phyloP scores from a whole-genome alignment of 1,284 basidiomycete species.

The Rhodofomes roseus region DNA sequence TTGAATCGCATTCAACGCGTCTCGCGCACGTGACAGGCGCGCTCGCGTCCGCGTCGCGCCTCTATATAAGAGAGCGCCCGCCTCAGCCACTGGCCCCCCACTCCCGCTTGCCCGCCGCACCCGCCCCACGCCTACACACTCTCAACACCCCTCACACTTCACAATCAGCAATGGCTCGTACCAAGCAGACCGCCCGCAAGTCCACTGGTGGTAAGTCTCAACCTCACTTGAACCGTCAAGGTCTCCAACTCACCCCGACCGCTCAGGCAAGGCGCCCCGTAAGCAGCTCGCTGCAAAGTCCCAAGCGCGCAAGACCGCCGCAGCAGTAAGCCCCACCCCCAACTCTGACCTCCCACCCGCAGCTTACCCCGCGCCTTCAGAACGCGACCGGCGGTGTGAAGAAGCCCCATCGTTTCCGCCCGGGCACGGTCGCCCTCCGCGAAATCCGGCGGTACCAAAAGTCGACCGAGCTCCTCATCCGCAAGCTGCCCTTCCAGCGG shows the following conservation, averaged over 20 bases:
- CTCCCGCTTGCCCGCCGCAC: constrained; percentile 7
- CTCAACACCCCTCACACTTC: constrained; percentile 1
- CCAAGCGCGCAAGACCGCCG: constrained; percentile 42
- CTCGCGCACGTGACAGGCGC: constrained; percentile 20
- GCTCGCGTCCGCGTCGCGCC: constrained; percentile 16
- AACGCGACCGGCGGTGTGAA: constrained; percentile 70
- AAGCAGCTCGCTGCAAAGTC: constrained; percentile 70
- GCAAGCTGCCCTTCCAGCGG: constrained; percentile 78
- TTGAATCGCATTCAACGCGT: constrained; percentile 28
- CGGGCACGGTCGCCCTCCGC: constrained; percentile 76
- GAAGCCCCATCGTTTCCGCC: constrained; percentile 70
- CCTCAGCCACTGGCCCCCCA: background rate
- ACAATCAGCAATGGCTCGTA: constrained; percentile 41
- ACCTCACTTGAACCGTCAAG: background rate
- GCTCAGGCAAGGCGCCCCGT: constrained; percentile 54
- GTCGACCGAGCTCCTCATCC: constrained; percentile 76
- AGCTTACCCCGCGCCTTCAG: constrained; percentile 5
- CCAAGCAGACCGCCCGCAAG: constrained; percentile 81
- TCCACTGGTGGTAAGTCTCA: constrained; percentile 64
- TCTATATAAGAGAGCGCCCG: constrained; percentile 17
- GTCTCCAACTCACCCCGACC: no score
- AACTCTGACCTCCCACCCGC: background rate
- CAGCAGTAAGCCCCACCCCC: constrained; percentile 9
- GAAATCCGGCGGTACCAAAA: constrained; percentile 86
- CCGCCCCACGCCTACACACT: constrained; percentile 7